Base-by-base conservation (phyloP, 2,329 filamentous ascomycete genomes). In the Xylaria hypoxylon region DNA sequence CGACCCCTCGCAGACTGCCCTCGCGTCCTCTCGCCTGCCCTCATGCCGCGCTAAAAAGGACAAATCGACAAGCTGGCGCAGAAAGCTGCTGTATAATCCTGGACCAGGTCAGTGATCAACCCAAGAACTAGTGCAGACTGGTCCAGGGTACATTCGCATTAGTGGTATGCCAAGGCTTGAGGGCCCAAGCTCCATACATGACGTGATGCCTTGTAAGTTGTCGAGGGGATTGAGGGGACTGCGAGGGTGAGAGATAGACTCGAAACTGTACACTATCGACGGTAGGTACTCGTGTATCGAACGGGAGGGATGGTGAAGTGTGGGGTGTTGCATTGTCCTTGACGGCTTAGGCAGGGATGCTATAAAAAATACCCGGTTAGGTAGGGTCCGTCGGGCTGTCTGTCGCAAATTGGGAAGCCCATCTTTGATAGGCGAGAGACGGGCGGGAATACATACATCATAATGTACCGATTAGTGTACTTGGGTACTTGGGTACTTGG, bases 121-220 rank as follows among this genome's bases (percentile, higher is more conserved):
- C n/a, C n/a, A n/a, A n/a, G n/a, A n/a, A n/a, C n/a, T n/a, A n/a
- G n/a, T n/a, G n/a, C 31, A 33, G 24, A 50, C 22, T 15, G 19
- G 56, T 5, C 48, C 28, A 52, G 63, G 52, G 31, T 38, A 13
- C 24, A 19, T 59, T 45, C 47, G 17, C 24, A 28, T 59, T 38
- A 52, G 55, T 42, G 60, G 60, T 22, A 31, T 42, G 64, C 64
- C 64, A 67, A 67, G 64, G 15, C 50, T 2, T 11, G 10, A 28
- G 55, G 60, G 64, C 19, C 64, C 56, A 57, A 64, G 50, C 56
- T 64, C 48, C 35, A 7, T 59, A 53, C 64, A 64, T 64, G 60
- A 67, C 50, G 56, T 56, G 55, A 52, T 53, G 64, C 52, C 13
- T 31, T 5, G 28, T 31, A 31, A 8, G 35, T 38, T 4, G 35